Evolutionary conservation across 192 early-diverging fungal species (phyloP).

Genomic region (Cetraspora pellucida): DNA sequence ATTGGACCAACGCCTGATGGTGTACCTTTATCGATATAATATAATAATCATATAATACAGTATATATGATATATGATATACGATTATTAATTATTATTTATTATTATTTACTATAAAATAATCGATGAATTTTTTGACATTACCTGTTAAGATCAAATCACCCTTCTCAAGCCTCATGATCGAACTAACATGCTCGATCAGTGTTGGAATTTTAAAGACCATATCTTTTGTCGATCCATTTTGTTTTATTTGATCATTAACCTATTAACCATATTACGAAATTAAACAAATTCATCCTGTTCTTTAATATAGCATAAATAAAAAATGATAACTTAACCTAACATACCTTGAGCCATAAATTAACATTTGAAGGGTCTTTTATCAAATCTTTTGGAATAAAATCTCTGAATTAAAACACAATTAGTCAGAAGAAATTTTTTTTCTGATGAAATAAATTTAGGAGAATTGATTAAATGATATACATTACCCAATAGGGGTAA

Average conservation of each 20-base stretch:
- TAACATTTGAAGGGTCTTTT: slow-evolving; percentile 71
- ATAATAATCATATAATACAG: background rate
- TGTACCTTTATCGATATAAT: slow-evolving; percentile 53
- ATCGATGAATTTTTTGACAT: slow-evolving; percentile 19
- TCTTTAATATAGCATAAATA: background rate
- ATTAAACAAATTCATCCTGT: background rate
- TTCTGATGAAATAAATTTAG: background rate
- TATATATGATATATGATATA: background rate
- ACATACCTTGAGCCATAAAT: slow-evolving; percentile 71
- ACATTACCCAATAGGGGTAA: slow-evolving; percentile 79
- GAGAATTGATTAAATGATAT: background rate
- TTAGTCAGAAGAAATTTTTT: background rate
- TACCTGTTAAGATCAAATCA: slow-evolving; percentile 88
- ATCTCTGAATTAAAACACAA: slow-evolving; percentile 45
- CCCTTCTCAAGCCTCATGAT: slow-evolving; percentile 91
- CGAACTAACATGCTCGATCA: slow-evolving; percentile 78
- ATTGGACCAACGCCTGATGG: slow-evolving; percentile 89
- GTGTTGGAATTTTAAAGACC: slow-evolving; percentile 86
- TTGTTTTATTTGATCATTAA: slow-evolving; percentile 77
- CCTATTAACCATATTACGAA: slow-evolving; percentile 34
- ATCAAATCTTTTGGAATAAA: slow-evolving; percentile 76
- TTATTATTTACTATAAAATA: too few species aligned
- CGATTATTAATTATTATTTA: too few species aligned
- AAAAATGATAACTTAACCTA: too few species aligned
- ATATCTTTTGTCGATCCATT: slow-evolving; percentile 87